A percentile compares a stretch with the other conserved stretches of the same genome.
Evolutionary conservation across 2,329 filamentous ascomycete genomes (phyloP).

Genomic region (Gaeumannomyces tritici): DNA sequence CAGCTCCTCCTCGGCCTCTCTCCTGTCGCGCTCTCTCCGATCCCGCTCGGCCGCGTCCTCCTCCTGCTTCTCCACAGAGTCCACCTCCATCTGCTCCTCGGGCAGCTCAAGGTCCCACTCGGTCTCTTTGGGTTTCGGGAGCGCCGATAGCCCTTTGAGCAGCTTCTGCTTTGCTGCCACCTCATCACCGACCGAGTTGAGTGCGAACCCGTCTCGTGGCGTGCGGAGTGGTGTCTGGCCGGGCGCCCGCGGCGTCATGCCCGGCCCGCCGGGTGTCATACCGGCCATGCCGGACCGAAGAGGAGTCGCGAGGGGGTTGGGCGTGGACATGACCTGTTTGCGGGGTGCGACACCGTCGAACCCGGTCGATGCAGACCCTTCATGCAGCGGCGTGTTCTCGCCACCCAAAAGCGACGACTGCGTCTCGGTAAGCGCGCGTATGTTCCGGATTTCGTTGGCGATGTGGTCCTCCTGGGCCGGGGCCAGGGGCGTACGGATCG

Average conservation of each 20-base stretch:
- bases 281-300: slow-evolving; percentile 55
- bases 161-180: slow-evolving; percentile 61
- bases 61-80: slow-evolving; percentile 39
- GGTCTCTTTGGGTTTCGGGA: slow-evolving; percentile 86
- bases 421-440: slow-evolving; percentile 82
- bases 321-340: slow-evolving; percentile 75
- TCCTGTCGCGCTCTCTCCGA: slow-evolving; percentile 62
- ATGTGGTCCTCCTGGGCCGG: slow-evolving; percentile 91
- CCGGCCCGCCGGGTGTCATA: slow-evolving; percentile 59
- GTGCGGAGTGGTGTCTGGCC: slow-evolving; percentile 82
- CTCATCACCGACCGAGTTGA: slow-evolving; percentile 63
- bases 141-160: slow-evolving; percentile 61
- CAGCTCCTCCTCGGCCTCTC: slow-evolving; percentile 55
- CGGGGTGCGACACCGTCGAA: slow-evolving; percentile 79
- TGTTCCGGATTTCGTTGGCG: slow-evolving; percentile 93
- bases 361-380: slow-evolving; percentile 73
- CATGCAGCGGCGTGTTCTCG: slow-evolving; percentile 82
- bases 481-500: slow-evolving; percentile 85
- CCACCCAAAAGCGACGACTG: slow-evolving; percentile 89
- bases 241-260: slow-evolving; percentile 58
- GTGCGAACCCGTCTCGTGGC: slow-evolving; percentile 74
- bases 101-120: slow-evolving; percentile 93
- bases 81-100: slow-evolving; percentile 62
- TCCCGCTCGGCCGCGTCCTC: slow-evolving; percentile 65
- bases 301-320: slow-evolving; percentile 91